Conservation (phyloP, 2,329 filamentous ascomycete species). For the Polychaeton citri region DNA sequence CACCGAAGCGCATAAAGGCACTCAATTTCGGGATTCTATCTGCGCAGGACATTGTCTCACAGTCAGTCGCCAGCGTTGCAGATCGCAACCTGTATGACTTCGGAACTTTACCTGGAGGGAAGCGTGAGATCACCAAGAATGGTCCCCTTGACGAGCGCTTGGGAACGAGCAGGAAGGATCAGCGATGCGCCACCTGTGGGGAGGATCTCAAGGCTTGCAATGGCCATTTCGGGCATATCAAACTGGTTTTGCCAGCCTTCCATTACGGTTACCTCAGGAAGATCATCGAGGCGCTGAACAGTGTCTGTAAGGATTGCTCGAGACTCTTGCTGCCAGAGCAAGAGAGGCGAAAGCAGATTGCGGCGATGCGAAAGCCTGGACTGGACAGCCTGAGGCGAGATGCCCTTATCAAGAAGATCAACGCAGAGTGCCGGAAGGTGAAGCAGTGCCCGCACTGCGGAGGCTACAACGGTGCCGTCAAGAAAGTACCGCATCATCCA, state of each 20-base stretch:
- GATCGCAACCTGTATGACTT: constrained; percentile 89
- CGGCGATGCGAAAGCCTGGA: constrained; percentile 63
- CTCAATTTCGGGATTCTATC: constrained; percentile 90
- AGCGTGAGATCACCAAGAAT: constrained; percentile 61
- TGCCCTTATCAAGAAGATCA: constrained; percentile 76
- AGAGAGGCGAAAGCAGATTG: constrained; percentile 65
- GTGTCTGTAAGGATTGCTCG: constrained; percentile 91
- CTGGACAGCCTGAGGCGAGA: constrained; percentile 77
- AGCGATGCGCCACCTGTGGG: constrained; percentile 69
- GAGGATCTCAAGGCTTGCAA: constrained; percentile 73
- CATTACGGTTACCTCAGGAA: constrained; percentile 94
- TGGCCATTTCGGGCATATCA: constrained; percentile 90
- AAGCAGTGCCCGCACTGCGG: constrained; percentile 71
- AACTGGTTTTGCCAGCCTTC: constrained; percentile 80
- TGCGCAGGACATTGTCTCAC: constrained; percentile 80
- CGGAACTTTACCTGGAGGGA: constrained; percentile 35
- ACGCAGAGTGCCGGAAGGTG: constrained; percentile 78
- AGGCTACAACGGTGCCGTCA: constrained; percentile 77
- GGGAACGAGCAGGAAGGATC: constrained; percentile 76
- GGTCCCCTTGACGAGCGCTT: constrained; percentile 80
- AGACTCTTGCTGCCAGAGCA: constrained; percentile 68
- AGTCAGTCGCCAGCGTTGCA: constrained; percentile 89
- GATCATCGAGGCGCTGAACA: constrained; percentile 80
- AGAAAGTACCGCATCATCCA: constrained; percentile 68
- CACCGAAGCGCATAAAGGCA: constrained; percentile 83